Conservation (phyloP, 768 basidiomycete species). For the Suillus subaureus region DNA sequence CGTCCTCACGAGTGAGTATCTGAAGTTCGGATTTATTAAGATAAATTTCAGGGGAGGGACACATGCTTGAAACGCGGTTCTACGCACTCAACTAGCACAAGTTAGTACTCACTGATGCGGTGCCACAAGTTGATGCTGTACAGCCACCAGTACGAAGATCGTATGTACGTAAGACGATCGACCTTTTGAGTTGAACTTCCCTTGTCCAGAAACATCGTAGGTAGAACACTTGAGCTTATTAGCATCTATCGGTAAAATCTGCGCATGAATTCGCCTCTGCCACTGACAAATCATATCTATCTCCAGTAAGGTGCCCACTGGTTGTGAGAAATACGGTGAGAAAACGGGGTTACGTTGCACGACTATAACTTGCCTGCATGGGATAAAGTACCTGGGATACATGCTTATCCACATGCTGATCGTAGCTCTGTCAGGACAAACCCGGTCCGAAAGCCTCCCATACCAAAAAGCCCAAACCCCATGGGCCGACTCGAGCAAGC, state of each 20-base stretch:
- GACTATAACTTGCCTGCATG: not conserved
- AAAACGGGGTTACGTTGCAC: conserved; percentile 3
- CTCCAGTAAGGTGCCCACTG: not conserved
- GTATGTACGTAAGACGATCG: conserved; percentile 3
- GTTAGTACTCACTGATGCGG: not conserved
- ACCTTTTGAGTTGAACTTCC: conserved; percentile 1
- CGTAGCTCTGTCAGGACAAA: conserved; percentile 20
- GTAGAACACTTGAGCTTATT: not conserved
- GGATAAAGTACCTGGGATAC: conserved; percentile 1
- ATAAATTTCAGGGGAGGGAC: not conserved
- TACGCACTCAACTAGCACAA: not conserved
- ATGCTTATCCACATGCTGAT: not conserved
- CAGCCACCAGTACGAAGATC: conserved; percentile 2
- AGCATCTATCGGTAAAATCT: not conserved
- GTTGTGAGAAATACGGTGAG: conserved; percentile 3
- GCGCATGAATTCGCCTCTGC: not conserved
- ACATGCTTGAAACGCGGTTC: conserved; percentile 1
- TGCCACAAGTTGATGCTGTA: conserved; percentile 1
- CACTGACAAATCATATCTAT: not conserved
- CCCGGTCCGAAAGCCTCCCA: conserved; percentile 69
- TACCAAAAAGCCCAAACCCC: conserved; percentile 80
- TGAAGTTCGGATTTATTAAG: conserved; percentile 2
- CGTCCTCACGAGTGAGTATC: not conserved
- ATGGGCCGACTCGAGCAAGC: conserved; percentile 75
- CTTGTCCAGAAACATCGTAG: not conserved